Base-by-base conservation (phyloP, 2,329 filamentous ascomycete species). In the Exophiala oligosperma region DNA sequence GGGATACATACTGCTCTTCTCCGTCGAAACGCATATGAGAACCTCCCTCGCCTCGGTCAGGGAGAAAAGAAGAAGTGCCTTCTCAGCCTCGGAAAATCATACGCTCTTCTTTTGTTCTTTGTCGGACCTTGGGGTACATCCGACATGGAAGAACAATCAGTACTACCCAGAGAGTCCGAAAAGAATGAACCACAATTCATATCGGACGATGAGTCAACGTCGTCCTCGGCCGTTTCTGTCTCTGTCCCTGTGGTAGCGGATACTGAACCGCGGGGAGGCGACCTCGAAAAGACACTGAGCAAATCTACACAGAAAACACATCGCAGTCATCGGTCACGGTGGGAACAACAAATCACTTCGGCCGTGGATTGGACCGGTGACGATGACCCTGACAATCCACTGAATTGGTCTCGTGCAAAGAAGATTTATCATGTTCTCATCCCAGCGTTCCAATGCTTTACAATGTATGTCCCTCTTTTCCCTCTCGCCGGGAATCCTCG, bases 311-410 rank as follows among this genome's bases (percentile, higher is more conserved):
- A 60, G 8, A 14, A 52, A 26, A 56, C 62, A 17, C 41, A 38
- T n/a, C 57, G 32, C 29, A 60, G 52, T 50, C 24, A 29, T 9
- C 38, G 54, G 28, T 52, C 60, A 35, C 32, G 11, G 32, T 35
- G 32, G 2, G 43, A 52, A 14, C 48, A 38, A 38, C 14, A 24
- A 14, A 29, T 41, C 9, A 49, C 49, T 26, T 58, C 59, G 14
- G 62, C 61, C n/a, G 64, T 59, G 8, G 80, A 79, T 56, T 89
- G 84, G 82, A 81, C 87, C 63, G 79, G 81, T 0, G 77, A 79
- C 0, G 71, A 83, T 55, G 84, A 86, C 54, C 80, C 80, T 1
- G 72, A 77, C 35, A 85, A 87, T 61, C 85, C 86, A 0, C 71
- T 80, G 62, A 88, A 88, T 67, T 89, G 84, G 84, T 64, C 76